Percentiles rank a stretch among this genome's conserved stretches.
Evolutionary conservation across 2,329 filamentous ascomycete genomes (phyloP).

Genomic region (Colletotrichum sp.): DNA sequence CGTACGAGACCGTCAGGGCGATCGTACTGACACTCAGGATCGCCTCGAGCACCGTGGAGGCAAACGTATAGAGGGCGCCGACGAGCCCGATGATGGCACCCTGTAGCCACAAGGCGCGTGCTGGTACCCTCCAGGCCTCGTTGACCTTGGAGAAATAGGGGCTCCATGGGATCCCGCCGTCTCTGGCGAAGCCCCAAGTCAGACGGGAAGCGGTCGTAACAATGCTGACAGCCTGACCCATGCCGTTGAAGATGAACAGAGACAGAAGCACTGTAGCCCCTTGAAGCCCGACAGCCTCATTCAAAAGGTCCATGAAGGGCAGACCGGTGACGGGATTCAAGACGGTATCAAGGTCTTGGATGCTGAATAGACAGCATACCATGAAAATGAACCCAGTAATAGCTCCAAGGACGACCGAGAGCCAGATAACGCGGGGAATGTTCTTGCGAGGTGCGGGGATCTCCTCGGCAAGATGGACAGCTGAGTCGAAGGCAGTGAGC

Average conservation of each 20-base stretch:
- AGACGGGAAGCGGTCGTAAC: slow-evolving; percentile 56
- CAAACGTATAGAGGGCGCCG: slow-evolving; percentile 60
- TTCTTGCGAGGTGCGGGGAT: slow-evolving; percentile 56
- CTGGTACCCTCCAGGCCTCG: slow-evolving; percentile 55
- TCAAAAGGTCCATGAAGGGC: slow-evolving; percentile 54
- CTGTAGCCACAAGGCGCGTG: slow-evolving; percentile 56
- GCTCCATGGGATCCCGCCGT: slow-evolving; percentile 52
- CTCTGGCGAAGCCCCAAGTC: slow-evolving; percentile 60
- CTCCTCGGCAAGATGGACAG: slow-evolving; percentile 64
- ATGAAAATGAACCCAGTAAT: slow-evolving; percentile 56
- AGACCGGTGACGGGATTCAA: slow-evolving; percentile 43
- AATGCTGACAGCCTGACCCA: slow-evolving; percentile 57
- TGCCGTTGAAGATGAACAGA: slow-evolving; percentile 60
- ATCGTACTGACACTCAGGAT: slow-evolving; percentile 62
- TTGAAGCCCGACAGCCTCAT: slow-evolving; percentile 38
- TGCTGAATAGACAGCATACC: slow-evolving; percentile 55
- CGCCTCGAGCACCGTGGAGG: slow-evolving; percentile 56
- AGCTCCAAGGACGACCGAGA: slow-evolving; percentile 55
- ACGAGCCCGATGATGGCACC: slow-evolving; percentile 45
- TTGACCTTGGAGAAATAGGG: slow-evolving; percentile 49
- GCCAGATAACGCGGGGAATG: slow-evolving; percentile 55
- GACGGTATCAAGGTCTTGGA: slow-evolving; percentile 48
- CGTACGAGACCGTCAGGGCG: slow-evolving; percentile 57
- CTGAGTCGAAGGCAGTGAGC: slow-evolving; percentile 61
- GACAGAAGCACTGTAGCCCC: slow-evolving; percentile 50